These are phyloP conservation scores for Fusarium nurragi DNA, from an alignment of 2,329 filamentous ascomycete species.

Conservation along the genomic window DNA sequence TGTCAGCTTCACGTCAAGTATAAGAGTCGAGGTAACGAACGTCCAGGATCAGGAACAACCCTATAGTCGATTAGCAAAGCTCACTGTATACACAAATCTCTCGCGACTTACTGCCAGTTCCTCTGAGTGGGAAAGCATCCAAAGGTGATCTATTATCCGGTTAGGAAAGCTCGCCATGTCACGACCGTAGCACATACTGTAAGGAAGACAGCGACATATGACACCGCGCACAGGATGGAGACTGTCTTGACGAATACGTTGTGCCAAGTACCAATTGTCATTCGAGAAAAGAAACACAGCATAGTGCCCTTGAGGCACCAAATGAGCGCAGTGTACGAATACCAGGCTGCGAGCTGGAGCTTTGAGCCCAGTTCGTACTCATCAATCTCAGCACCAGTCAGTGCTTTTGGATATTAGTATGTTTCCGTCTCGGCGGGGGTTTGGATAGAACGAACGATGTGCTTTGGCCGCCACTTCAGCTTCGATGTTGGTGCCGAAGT, in stretches of 20 bases:
- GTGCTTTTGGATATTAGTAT: not conserved
- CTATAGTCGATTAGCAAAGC: fast-evolving
- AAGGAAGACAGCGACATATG: constrained; percentile 34
- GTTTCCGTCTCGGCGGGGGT: fast-evolving
- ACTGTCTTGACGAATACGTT: constrained; percentile 34
- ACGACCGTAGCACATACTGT: constrained; percentile 12
- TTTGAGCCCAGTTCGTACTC: constrained; percentile 49
- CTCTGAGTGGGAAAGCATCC: constrained; percentile 35
- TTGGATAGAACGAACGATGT: not conserved
- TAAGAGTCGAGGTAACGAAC: constrained; percentile 5
- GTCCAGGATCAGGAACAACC: constrained; percentile 33
- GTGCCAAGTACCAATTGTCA: constrained; percentile 44
- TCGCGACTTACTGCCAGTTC: constrained; percentile 32
- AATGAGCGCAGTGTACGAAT: constrained; percentile 50
- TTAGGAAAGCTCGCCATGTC: not conserved
- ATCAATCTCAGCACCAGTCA: constrained; percentile 44
- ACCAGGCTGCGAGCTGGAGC: constrained; percentile 53
- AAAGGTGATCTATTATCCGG: constrained; percentile 18
- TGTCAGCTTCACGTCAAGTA: fast-evolving
- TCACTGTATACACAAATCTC: fast-evolving
- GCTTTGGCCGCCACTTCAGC: not conserved
- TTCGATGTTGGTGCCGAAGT: constrained; percentile 37
- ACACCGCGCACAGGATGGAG: not conserved
- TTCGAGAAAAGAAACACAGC: constrained; percentile 45
- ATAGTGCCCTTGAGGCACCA: constrained; percentile 49